Conservation (phyloP, 495 filamentous ascomycete genomes). For the Poronia punctata region DNA sequence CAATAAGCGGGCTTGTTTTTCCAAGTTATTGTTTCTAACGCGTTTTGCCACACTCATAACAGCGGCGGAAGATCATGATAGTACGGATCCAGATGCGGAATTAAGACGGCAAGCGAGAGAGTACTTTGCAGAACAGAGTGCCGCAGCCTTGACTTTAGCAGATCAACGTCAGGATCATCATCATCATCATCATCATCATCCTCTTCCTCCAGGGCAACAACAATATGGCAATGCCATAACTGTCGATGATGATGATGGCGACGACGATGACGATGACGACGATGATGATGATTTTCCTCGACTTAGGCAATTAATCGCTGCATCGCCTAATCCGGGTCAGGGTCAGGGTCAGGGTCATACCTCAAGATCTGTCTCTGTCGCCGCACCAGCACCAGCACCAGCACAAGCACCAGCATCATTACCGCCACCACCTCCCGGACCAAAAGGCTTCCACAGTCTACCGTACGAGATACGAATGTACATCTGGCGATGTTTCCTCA, state of each 20-base stretch:
- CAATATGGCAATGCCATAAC: not conserved
- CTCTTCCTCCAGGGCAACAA: no score
- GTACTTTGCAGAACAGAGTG: not conserved
- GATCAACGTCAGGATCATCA: no score
- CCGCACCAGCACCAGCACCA: not conserved
- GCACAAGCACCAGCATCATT: not conserved
- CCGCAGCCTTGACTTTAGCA: no score
- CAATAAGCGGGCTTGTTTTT: no score
- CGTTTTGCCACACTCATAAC: no score
- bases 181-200: no score
- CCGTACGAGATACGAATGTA: not conserved
- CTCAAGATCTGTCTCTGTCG: not conserved
- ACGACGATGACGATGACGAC: not conserved
- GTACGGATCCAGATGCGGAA: slow-evolving; percentile 3
- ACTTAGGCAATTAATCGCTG: no score
- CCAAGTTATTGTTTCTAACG: no score
- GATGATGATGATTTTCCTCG: not conserved
- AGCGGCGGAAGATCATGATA: no score
- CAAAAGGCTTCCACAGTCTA: not conserved
- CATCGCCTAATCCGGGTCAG: no score
- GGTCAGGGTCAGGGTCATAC: no score
- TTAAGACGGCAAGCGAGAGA: slow-evolving; percentile 7
- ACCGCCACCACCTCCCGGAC: not conserved
- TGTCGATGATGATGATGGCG: not conserved
- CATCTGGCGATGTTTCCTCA: slow-evolving; percentile 10